Base-by-base conservation (phyloP, 257 asterid genomes). In the Gynochthodes officinalis region DNA sequence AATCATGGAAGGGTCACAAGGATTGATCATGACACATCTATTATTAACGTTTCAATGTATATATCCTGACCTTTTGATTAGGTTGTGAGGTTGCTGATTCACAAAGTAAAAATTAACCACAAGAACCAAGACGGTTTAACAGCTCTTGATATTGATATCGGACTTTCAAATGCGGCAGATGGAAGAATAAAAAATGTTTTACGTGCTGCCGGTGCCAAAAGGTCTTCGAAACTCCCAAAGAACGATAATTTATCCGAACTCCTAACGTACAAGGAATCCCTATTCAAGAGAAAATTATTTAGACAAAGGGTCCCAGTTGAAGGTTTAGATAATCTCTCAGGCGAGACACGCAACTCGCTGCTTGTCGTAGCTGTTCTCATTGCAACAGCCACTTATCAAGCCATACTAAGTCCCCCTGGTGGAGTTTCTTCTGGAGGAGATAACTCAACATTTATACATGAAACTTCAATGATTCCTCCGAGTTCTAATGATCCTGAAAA, bases 81-180 rank as follows among this genome's bases (percentile, higher is more conserved):
- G 74, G 74, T 71, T 54, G 68, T 49, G 40, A 64, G 66, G 42
- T 53, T 54, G 64, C 44, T 57, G 43, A 35, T 74, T 30, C 50
- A 46, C 54, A 40, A 28, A 27, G 67, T 64, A 37, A 15, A 21
- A 14, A 19, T 71, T 23, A 53, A 66, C 53, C 48, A 18, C 16
- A 28, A 15, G 66, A 72, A 72, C 43, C 12, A 11, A 0, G 65
- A 37, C 10, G 50, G 67, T 42, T 55, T 19, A 68, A 72, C 74
- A 2, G 77, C 81, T 23, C 62, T 76, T 25, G 55, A 76, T 52
- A 53, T 69, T 8, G 77, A 32, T 1, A 27, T 4, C 18, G 37
- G 62, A 2, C 16, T 19, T 55, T 32, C 62, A 23, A 55, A 55
- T 55, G 62, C 62, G n/a, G n/a, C n/a, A n/a, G n/a, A n/a, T 2